Evolutionary conservation across 2,329 filamentous ascomycete species (phyloP), one percentile per base, ranked within the genome.

Genomic region (Pleoardoris graminearum): DNA sequence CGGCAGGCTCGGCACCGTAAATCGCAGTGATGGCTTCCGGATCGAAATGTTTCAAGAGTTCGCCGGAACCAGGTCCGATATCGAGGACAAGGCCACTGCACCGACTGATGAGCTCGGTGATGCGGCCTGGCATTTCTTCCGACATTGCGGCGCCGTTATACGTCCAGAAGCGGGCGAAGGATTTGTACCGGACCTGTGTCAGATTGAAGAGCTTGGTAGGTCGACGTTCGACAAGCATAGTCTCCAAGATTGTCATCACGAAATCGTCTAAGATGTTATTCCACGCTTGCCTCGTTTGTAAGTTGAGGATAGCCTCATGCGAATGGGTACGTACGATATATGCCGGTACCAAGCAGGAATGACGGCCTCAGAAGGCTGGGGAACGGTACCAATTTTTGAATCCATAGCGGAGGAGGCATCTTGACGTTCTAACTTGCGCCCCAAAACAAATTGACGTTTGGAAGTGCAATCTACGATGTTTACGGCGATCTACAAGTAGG

Each of bases 1-100:
- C 51, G 35, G 78, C 79, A 0, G 82, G 82, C 60, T 85, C 82
- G 1, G 80, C 76, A 38, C 80, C 82, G 56, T 83, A 84, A 37
- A 84, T 76, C 12, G 72, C 69, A 7, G 59, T 73, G 53, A 83
- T 76, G 3, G 73, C 68, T 48, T 73, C 65, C 7, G 72, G 43
- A 47, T 68, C 67, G 54, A 83, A 80, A 39, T 75, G 73, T 0
- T 69, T 68, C 42, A 83, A 72, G 49, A 82, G 77, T 12, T 77
- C 74, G 27, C 82, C 82, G 25, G 73, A 79, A 4, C 82, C 82
- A 0, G 82, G 82, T 10, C 73, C 73, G 30, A 75, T 61, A 51
- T 75, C 72, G n/a, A 75, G 70, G 36, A 75, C 59, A 1, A 69
- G 50, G 27, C 73, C 73, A 41, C 57, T 57, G 51, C 65, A 68